phyloP scores from a whole-genome alignment of 2,329 filamentous ascomycete species.

The Cladosporium halotolerans region DNA sequence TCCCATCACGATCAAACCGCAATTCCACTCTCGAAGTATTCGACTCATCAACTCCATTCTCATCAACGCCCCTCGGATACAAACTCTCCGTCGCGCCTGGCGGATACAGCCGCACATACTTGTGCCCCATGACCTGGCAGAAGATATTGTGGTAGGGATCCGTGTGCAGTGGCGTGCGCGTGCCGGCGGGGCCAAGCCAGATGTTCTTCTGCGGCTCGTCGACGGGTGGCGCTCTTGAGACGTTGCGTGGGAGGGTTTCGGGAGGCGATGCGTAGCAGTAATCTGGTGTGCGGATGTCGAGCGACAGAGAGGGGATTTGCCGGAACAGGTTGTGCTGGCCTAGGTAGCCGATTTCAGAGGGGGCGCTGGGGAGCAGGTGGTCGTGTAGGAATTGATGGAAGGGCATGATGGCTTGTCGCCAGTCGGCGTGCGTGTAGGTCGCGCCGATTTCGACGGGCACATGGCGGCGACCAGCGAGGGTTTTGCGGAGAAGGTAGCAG shows the following conservation, averaged over 20 bases:
- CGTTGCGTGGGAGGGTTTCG: constrained; percentile 28
- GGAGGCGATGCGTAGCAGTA: constrained; percentile 72
- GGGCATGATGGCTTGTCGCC: constrained; percentile 74
- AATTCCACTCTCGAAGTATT: constrained; percentile 83
- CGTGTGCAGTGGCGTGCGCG: constrained; percentile 87
- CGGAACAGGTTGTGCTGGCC: constrained; percentile 84
- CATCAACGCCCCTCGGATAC: constrained; percentile 56
- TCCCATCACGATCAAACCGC: constrained; percentile 4
- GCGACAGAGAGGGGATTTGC: constrained; percentile 70
- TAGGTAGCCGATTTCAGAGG: constrained; percentile 61
- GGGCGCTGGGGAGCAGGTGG: constrained; percentile 46
- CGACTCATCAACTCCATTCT: constrained; percentile 74
- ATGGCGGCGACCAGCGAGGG: constrained; percentile 68
- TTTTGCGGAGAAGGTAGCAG: constrained; percentile 65
- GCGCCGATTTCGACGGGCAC: constrained; percentile 77
- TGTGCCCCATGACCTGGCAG: constrained; percentile 79
- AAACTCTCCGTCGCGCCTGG: constrained; percentile 56
- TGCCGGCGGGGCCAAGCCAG: constrained; percentile 84
- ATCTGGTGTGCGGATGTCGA: constrained; percentile 75
- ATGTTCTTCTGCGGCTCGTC: constrained; percentile 69
- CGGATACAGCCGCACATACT: constrained; percentile 85
- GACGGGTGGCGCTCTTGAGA: constrained; percentile 23
- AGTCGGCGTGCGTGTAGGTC: constrained; percentile 78
- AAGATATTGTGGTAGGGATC: constrained; percentile 93
- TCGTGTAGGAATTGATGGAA: constrained; percentile 64